Evolutionary conservation across 73 alveolate species (phyloP).

Genomic region (Uronychia binucleata): DNA sequence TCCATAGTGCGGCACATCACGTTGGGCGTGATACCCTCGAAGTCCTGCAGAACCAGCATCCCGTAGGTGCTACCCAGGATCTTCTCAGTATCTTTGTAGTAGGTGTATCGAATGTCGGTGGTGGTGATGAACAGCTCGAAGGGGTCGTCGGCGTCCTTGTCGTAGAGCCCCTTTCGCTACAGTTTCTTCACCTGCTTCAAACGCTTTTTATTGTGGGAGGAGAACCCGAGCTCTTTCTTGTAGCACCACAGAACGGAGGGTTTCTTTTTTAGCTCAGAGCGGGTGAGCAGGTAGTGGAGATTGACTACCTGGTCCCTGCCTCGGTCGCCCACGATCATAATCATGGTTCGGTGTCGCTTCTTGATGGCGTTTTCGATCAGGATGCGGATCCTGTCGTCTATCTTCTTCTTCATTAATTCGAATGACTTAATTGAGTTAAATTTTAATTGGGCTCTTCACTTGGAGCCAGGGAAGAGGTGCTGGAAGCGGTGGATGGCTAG

Average conservation of each 20-base stretch:
- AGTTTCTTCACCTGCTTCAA: constrained; percentile 94
- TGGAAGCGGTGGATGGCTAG: neutral
- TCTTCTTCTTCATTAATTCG: constrained; percentile 93
- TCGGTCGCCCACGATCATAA: constrained; percentile 94
- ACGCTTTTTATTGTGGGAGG: constrained; percentile 97
- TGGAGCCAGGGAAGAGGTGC: neutral
- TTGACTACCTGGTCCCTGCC: constrained; percentile 98
- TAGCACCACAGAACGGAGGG: constrained; percentile 98
- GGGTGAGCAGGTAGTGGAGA: constrained; percentile 91
- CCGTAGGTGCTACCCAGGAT: constrained; percentile 99
- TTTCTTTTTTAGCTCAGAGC: constrained; percentile 85
- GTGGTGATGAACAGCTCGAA: constrained; percentile 97
- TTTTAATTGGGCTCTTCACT: neutral
- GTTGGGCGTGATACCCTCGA: constrained; percentile 99
- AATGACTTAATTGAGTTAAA: constrained; percentile 16
- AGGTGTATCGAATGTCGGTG: constrained; percentile 97
- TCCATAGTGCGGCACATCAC: constrained; percentile 98
- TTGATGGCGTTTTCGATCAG: constrained; percentile 81
- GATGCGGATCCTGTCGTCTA: constrained; percentile 91
- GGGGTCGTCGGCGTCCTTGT: constrained; percentile 97
- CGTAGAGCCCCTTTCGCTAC: constrained; percentile 88
- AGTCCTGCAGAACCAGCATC: constrained; percentile 96
- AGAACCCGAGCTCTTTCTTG: constrained; percentile 95
- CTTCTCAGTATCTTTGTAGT: constrained; percentile 98
- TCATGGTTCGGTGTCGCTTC: constrained; percentile 82